Evolutionary conservation across 192 early-diverging fungal genomes (phyloP), one percentile per base, ranked within the genome.

Genomic region (Coemansia sp.): DNA sequence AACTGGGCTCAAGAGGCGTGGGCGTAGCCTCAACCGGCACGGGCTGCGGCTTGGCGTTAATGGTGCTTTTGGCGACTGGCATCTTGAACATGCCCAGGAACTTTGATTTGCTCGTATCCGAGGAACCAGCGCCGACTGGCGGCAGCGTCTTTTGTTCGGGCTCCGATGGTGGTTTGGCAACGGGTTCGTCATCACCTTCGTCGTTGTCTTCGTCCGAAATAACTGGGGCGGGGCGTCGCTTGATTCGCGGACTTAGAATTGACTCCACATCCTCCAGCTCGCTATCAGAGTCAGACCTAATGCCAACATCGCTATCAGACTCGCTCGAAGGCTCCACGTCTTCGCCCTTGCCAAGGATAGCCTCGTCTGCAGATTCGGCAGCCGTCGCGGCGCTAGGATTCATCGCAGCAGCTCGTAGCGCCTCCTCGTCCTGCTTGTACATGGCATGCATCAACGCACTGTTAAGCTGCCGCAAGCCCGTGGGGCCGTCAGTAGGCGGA

Each of bases 11-110:
- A 34, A 9, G 53, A 34, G 53, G 31, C 6, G 28, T 28, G 28
- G 14, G 31, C 4, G 50, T 14, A 6, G 50, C 26, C 12, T 5
- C 53, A 56, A 18, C 53, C 4, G 25, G 26, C 16, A 1, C 14
- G 18, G 20, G 12, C 62, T 7, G 45, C 16, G 3, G 60, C n/a
- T 33, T 47, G 18, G 26, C 28, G 4, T 6, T 43, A 48, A 60
- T 9, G 7, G 35, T 50, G 13, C 1, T 9, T 16, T 56, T 53
- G 64, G 23, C 45, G 2, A 41, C 69, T 2, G 75, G 71, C 79
- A 82, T 82, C 42, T 64, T 62, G 61, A 82, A 82, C 75, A 70
- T 77, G 20, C 70, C 53, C 26, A 77, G 16, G 62, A 82, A 82
- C 66, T 77, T 70, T n/a, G 66, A 26, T 36, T 73, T 81, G 38